Conservation (phyloP, 345 rosid species). For the Linum lewisii region DNA sequence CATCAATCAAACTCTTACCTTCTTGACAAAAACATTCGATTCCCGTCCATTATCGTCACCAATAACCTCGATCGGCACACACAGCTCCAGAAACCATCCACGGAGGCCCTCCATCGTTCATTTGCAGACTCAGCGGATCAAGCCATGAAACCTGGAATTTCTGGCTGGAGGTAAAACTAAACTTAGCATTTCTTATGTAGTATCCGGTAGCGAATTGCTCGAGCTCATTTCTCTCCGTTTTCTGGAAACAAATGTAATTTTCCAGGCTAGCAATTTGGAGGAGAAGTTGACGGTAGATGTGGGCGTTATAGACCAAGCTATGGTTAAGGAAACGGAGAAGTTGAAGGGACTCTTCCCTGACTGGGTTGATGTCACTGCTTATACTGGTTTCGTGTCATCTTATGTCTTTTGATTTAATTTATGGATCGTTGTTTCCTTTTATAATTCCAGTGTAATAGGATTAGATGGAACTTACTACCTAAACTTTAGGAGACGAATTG, state of each 20-base stretch:
- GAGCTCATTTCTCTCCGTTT: neutral
- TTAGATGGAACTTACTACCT: too few relatives aligned
- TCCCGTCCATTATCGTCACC: neutral
- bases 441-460: neutral
- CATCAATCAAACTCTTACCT: neutral
- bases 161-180: slow-evolving; percentile 68
- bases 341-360: slow-evolving; percentile 66
- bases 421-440: neutral
- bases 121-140: slow-evolving; percentile 70
- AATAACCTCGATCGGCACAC: neutral
- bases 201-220: neutral
- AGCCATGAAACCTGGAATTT: slow-evolving; percentile 71
- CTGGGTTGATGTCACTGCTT: slow-evolving; percentile 73
- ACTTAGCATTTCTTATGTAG: neutral
- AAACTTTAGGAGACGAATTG: too few relatives aligned
- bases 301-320: slow-evolving; percentile 71
- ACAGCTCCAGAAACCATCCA: slow-evolving; percentile 53
- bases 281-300: slow-evolving; percentile 56
- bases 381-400: slow-evolving; percentile 62
- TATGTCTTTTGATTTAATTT: slow-evolving; percentile 37
- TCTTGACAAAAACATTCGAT: neutral
- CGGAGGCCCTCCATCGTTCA: slow-evolving; percentile 80
- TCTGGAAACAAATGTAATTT: neutral
- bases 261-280: slow-evolving; percentile 47
- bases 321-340: slow-evolving; percentile 46